A percentile compares a stretch with the other conserved stretches of the same genome.
phyloP scores from a whole-genome alignment of 176 grass and related monocot genomes.

The Stipa capillata region DNA sequence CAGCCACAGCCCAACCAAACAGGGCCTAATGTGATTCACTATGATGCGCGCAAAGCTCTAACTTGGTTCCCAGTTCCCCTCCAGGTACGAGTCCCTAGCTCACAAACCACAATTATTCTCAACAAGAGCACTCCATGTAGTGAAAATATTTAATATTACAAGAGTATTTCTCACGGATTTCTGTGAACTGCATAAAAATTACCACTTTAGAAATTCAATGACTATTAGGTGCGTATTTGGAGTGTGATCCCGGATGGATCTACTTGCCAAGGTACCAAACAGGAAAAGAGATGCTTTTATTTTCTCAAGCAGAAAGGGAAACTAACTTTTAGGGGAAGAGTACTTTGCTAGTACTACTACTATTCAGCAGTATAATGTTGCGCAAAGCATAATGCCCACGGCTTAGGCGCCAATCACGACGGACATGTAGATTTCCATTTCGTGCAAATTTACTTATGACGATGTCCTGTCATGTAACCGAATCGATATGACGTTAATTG shows the following conservation, averaged over 20 bases:
- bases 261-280: neutral
- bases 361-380: neutral
- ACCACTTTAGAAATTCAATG: neutral
- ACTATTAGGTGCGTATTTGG: neutral
- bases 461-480: neutral
- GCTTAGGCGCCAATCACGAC: neutral
- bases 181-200: neutral
- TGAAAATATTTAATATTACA: neutral
- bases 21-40: no score
- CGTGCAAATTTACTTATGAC: constrained; percentile 4
- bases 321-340: neutral
- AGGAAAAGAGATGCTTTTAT: neutral
- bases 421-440: neutral
- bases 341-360: neutral
- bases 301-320: neutral
- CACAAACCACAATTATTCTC: neutral
- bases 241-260: neutral
- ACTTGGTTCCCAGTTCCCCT: no score
- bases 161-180: neutral
- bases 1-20: no score
- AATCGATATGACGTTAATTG: neutral
- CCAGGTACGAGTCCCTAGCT: no score
- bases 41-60: no score
- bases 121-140: neutral
- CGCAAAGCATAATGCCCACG: constrained; percentile 1